Evolutionary conservation across 2,329 filamentous ascomycete species (phyloP), one percentile per base, ranked within the genome.

Genomic region (Fusarium ramigenum): DNA sequence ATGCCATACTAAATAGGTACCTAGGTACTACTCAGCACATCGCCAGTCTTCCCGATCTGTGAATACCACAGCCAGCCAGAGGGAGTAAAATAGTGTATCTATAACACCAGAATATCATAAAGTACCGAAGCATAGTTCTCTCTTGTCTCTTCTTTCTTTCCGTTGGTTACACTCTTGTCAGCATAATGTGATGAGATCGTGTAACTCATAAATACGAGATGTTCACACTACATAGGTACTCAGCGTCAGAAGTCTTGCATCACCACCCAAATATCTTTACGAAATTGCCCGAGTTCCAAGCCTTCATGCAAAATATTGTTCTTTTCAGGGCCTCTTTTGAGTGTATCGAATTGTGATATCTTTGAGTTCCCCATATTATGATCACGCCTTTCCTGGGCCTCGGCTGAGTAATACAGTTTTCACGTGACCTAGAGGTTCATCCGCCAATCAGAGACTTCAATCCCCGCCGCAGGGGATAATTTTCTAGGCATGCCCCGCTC

Each of bases 401-500:
- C 14, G 43, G 36, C 44, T 58, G 43, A 15, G 21, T 32, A 6
- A 21, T 16, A 15, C 3, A 7, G 5, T 8, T 23, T 23, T 47
- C 70, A 73, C 70, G 70, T 73, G 70, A 56, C 18, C 8, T 1
- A 0, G 1, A 4, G 9, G 0, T 1, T 1, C 2, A 9, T 7
- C 9, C 14, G 42, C 70, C 70, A 73, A 73, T 71, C 61, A 71
- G 25, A 49, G 11, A 30, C 37, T 23, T 18, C 18, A n/a, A 43
- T 47, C 4, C 23, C 25, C 42, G 23, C 42, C 15, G 16, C 32
- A 32, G 60, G 42, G 23, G n/a, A 42, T 32, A 66, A 54, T 73
- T 70, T 72, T 50, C 15, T 36, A 25, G n/a, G 53, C 18, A 19
- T 40, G 64, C 70, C 70, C 70, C 66, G 52, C 70, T 73, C 39